Evolutionary conservation across 495 filamentous ascomycete genomes (phyloP).

Genomic region (Mytilinidion resinicola): DNA sequence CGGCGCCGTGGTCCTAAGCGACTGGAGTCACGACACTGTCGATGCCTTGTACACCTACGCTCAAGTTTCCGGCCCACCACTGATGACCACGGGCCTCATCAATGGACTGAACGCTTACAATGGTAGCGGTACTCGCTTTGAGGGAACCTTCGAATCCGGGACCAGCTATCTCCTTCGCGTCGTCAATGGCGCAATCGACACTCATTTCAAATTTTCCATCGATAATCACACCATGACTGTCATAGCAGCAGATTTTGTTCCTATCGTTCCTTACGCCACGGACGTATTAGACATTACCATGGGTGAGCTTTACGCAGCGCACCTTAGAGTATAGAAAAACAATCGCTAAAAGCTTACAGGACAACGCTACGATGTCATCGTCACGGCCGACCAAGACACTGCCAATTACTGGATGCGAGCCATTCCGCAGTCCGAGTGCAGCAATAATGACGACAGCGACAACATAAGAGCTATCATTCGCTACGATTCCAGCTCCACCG

Average conservation of each 20-base stretch:
- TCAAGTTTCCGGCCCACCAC: constrained; percentile 33
- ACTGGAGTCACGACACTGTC: constrained; percentile 20
- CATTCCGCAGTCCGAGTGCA: constrained; percentile 45
- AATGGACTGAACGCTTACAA: constrained; percentile 36
- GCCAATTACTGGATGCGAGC: constrained; percentile 61
- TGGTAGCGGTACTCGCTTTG: constrained; percentile 35
- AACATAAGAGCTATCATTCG: constrained; percentile 54
- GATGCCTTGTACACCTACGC: constrained; percentile 10
- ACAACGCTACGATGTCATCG: constrained; percentile 64
- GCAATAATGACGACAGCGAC: constrained; percentile 40
- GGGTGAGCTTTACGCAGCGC: constrained; percentile 31
- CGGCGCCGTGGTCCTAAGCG: background rate
- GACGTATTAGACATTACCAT: constrained; percentile 51
- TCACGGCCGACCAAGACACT: constrained; percentile 48
- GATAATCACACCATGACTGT: constrained; percentile 48
- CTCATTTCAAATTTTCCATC: constrained; percentile 45
- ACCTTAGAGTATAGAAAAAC: no score
- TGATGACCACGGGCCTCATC: constrained; percentile 43
- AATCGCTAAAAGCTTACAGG: constrained; percentile 29
- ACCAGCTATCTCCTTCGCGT: constrained; percentile 2
- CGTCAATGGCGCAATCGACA: constrained; percentile 10
- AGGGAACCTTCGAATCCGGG: constrained; percentile 34
- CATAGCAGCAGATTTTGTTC: constrained; percentile 47
- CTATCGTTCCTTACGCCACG: constrained; percentile 44
- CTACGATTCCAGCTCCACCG: constrained; percentile 2